A percentile compares a stretch with the other conserved stretches of the same genome.
Evolutionary conservation across 73 alveolate genomes (phyloP).

Genomic region (Paramecium tetraurelia): DNA sequence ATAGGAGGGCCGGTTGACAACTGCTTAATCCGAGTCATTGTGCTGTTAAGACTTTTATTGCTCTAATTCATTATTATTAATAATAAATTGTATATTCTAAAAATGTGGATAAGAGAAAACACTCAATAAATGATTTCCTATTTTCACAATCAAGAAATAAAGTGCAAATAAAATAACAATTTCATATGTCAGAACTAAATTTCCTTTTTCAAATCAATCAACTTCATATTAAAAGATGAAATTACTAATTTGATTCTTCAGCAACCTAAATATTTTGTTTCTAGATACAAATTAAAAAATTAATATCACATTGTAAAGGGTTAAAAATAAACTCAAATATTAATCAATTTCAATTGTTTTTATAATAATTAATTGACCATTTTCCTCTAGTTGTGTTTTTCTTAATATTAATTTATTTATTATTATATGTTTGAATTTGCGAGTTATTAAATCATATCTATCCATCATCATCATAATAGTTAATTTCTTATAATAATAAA

Average conservation of each 20-base stretch:
- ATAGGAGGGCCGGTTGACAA: constrained; percentile 69
- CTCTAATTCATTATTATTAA: background rate
- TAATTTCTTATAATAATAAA: background rate
- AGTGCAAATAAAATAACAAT: no score
- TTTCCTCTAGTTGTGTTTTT: background rate
- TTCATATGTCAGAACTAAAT: no score
- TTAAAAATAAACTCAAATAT: background rate
- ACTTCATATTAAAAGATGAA: background rate
- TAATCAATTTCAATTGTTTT: background rate
- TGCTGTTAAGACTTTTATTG: constrained; percentile 9
- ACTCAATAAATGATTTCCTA: background rate
- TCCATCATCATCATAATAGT: background rate
- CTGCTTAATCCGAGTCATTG: constrained; percentile 31
- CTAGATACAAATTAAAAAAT: background rate
- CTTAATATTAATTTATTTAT: background rate
- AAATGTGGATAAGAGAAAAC: background rate
- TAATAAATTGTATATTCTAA: background rate
- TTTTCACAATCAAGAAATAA: background rate
- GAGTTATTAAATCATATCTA: background rate
- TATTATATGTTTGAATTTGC: background rate
- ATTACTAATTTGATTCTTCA: background rate
- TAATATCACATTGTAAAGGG: background rate
- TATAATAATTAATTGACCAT: background rate
- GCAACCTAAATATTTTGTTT: background rate
- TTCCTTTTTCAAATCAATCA: background rate